Evolutionary conservation across 768 basidiomycete genomes (phyloP).

Genomic region (Leccinum arenicola): DNA sequence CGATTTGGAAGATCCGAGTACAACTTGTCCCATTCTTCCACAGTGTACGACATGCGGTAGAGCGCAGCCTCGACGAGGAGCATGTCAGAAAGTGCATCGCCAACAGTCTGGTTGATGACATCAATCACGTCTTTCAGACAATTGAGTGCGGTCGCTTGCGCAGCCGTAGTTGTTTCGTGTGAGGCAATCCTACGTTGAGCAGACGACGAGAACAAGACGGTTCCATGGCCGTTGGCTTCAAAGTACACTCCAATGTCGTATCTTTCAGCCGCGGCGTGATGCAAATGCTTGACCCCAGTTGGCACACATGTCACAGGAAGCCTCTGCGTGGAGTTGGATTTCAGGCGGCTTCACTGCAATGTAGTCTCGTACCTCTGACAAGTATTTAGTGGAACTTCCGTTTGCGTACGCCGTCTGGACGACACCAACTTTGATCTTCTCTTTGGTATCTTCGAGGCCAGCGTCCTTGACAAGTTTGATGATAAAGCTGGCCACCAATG

Average conservation of each 20-base stretch:
- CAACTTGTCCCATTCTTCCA: slow-evolving; percentile 85
- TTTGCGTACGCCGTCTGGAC: slow-evolving; percentile 99
- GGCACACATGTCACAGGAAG: slow-evolving; percentile 93
- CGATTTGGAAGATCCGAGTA: slow-evolving; percentile 95
- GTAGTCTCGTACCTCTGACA: slow-evolving; percentile 59
- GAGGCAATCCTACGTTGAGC: slow-evolving; percentile 60
- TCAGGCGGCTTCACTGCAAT: neutral
- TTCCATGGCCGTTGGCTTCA: slow-evolving; percentile 98
- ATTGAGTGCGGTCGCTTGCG: slow-evolving; percentile 75
- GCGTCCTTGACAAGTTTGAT: slow-evolving; percentile 85
- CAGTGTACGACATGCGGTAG: slow-evolving; percentile 81
- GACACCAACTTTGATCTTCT: slow-evolving; percentile 79
- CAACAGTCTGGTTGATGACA: slow-evolving; percentile 97
- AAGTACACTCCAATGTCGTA: slow-evolving; percentile 98
- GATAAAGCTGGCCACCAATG: slow-evolving; percentile 89
- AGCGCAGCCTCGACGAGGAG: slow-evolving; percentile 93
- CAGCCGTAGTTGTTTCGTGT: slow-evolving; percentile 75
- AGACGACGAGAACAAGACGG: slow-evolving; percentile 85
- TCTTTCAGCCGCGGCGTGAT: slow-evolving; percentile 91
- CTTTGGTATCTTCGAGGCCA: slow-evolving; percentile 59
- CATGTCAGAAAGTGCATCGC: slow-evolving; percentile 95
- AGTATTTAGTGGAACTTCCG: slow-evolving; percentile 92
- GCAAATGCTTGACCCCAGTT: slow-evolving; percentile 97
- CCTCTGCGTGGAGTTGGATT: slow-evolving; percentile 49
- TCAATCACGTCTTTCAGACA: slow-evolving; percentile 75